Evolutionary conservation across 2,329 filamentous ascomycete species (phyloP).

Genomic region (Volutella citrinella): DNA sequence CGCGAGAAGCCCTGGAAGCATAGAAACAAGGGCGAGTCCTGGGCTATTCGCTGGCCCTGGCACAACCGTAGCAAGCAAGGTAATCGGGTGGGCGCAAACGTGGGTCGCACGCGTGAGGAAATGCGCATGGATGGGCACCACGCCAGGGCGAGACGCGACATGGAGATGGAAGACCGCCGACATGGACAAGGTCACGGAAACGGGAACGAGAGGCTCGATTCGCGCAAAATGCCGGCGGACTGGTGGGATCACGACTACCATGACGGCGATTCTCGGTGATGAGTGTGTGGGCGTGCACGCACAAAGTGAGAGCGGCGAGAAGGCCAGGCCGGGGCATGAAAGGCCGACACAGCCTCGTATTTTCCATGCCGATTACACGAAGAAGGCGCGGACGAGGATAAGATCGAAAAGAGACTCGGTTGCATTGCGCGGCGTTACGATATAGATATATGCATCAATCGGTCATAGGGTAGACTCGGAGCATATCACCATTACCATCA

Average conservation of each 20-base stretch:
- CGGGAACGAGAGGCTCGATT: constrained; percentile 3
- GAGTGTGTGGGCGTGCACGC: no score
- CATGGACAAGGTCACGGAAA: no score
- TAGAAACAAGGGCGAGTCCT: constrained; percentile 11
- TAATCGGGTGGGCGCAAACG: constrained; percentile 17
- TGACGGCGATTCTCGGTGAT: no score
- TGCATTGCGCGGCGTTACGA: constrained; percentile 17
- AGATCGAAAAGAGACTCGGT: constrained; percentile 4
- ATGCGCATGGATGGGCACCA: constrained; percentile 48
- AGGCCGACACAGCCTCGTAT: no score
- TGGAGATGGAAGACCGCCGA: constrained; percentile 43
- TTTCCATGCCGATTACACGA: no score
- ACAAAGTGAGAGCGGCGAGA: neutral
- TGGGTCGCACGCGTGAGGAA: constrained; percentile 50
- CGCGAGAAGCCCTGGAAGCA: constrained; percentile 68
- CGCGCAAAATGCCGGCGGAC: constrained; percentile 15
- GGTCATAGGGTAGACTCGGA: neutral
- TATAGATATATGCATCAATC: constrained; percentile 4
- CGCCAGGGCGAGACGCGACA: constrained; percentile 46
- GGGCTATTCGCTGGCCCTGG: constrained; percentile 15
- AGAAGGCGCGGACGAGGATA: constrained; percentile 5
- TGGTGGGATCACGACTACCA: constrained; percentile 30
- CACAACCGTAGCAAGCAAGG: constrained; percentile 7
- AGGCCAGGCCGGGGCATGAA: no score
- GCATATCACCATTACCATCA: neutral